phyloP scores from a whole-genome alignment of 169 alveolate genomes.

The Cryptosporidium felis region DNA sequence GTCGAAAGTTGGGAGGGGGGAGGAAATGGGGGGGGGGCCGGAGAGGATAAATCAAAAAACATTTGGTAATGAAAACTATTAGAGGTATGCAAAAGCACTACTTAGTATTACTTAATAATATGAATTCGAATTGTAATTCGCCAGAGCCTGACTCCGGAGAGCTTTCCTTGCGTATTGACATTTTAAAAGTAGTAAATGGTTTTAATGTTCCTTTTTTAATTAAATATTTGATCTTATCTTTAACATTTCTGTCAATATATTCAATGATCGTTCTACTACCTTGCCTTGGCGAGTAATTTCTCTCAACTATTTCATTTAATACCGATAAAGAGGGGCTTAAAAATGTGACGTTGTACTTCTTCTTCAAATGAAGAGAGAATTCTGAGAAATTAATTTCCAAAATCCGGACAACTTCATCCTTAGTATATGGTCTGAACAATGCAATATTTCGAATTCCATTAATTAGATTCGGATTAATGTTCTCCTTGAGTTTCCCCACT shows the following conservation, averaged over 20 bases:
- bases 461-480: neutral
- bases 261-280: neutral
- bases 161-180: neutral
- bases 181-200: neutral
- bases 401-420: neutral
- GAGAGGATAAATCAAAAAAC: neutral
- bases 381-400: neutral
- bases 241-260: neutral
- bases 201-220: neutral
- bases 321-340: neutral
- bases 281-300: neutral
- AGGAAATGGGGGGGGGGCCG: neutral
- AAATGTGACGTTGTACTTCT: neutral
- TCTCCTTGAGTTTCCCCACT: neutral
- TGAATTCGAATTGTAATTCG: neutral
- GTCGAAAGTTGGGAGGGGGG: neutral
- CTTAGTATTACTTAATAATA: neutral
- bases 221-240: neutral
- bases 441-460: neutral
- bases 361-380: neutral
- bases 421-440: neutral
- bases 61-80: too few species aligned
- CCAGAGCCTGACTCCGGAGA: neutral
- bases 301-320: neutral
- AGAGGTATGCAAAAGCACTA: too few species aligned